A percentile compares a stretch with the other conserved stretches of the same genome.
phyloP scores from a whole-genome alignment of 768 basidiomycete genomes.

The Hygrophorus russula region DNA sequence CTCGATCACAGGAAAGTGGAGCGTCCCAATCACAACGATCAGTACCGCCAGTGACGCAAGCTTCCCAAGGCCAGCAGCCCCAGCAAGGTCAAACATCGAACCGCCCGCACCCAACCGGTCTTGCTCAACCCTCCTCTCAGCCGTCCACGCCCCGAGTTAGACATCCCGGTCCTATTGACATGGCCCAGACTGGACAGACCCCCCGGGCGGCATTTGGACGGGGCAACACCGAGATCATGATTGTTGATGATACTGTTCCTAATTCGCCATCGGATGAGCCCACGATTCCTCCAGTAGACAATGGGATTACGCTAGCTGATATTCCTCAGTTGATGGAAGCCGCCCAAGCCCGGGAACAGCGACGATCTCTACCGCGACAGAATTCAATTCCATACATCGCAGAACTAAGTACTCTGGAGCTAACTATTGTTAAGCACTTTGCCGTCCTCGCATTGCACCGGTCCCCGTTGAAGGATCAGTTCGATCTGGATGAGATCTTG shows the following conservation, averaged over 20 bases:
- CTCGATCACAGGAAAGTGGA: slow-evolving; percentile 33
- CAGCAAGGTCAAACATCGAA: slow-evolving; percentile 22
- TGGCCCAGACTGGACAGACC: slow-evolving; percentile 30
- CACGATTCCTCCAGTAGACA: slow-evolving; percentile 36
- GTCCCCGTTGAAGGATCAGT: slow-evolving; percentile 68
- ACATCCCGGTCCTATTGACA: slow-evolving; percentile 30
- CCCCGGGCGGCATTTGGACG: slow-evolving; percentile 62
- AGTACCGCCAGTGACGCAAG: slow-evolving; percentile 15
- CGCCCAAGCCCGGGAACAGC: slow-evolving; percentile 82
- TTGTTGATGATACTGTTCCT: slow-evolving; percentile 72
- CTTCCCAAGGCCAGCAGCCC: slow-evolving; percentile 18
- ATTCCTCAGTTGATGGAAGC: slow-evolving; percentile 89
- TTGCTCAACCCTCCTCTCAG: slow-evolving; percentile 17
- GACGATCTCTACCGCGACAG: slow-evolving; percentile 69
- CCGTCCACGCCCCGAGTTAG: slow-evolving; percentile 18
- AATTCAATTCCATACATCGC: slow-evolving; percentile 76
- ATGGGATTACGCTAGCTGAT: slow-evolving; percentile 87
- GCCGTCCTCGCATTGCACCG: slow-evolving; percentile 73
- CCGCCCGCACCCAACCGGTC: slow-evolving; percentile 15
- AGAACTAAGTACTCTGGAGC: slow-evolving; percentile 73
- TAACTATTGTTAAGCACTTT: slow-evolving; percentile 85
- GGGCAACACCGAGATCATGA: slow-evolving; percentile 79
- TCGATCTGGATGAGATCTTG: slow-evolving; percentile 87
- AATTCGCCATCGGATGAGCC: slow-evolving; percentile 49
- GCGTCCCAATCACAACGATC: slow-evolving; percentile 24